These are phyloP conservation scores for Typha latifolia DNA, from an alignment of 176 grass and related monocot species.

Conservation along the genomic window DNA sequence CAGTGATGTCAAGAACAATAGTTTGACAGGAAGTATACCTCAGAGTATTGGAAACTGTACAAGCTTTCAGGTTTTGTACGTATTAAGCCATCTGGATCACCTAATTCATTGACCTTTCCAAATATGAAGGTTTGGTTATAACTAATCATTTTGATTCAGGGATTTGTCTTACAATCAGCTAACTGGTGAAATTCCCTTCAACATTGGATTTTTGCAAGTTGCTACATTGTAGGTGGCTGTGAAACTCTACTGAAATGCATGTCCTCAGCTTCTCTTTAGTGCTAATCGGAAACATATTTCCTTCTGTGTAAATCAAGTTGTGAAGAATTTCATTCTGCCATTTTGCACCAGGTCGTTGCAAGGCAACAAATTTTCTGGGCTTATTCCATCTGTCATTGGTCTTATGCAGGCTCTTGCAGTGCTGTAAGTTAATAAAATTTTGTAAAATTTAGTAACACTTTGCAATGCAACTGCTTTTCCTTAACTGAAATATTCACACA, in stretches of 20 bases:
- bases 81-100: conserved; percentile 9
- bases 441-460: background rate
- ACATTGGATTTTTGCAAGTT: conserved; percentile 98
- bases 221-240: conserved; percentile 69
- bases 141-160: conserved; percentile 23
- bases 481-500: background rate
- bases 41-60: conserved; percentile 91
- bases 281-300: background rate
- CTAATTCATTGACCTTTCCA: background rate
- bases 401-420: conserved; percentile 98
- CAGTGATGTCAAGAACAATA: conserved; percentile 98
- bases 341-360: conserved; percentile 69
- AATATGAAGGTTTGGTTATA: background rate
- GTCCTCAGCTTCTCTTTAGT: background rate
- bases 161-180: conserved; percentile 92
- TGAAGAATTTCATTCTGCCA: background rate
- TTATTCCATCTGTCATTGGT: conserved; percentile 91
- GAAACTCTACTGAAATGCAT: background rate
- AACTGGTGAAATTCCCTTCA: conserved; percentile 80
- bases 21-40: conserved; percentile 70
- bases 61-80: conserved; percentile 98
- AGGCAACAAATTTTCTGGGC: conserved; percentile 76
- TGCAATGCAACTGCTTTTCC: background rate
- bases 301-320: background rate
- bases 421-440: conserved; percentile 41